phyloP scores from a whole-genome alignment of 345 rosid species.

The Eucalyptus sp. region DNA sequence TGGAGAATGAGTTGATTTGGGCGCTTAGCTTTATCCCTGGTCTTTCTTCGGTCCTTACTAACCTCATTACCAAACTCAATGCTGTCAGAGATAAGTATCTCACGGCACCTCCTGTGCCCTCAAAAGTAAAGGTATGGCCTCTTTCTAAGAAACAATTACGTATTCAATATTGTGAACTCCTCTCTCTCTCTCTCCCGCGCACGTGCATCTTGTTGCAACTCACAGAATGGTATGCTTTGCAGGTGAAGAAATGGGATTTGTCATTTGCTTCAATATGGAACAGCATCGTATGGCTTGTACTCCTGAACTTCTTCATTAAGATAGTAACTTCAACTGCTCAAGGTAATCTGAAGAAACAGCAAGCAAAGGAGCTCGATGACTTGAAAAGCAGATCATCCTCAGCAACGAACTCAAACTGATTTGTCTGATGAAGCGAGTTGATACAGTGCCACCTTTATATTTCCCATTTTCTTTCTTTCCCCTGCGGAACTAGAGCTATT shows the following conservation, averaged over 20 bases:
- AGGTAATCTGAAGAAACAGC: slow-evolving; percentile 58
- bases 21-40: slow-evolving; percentile 72
- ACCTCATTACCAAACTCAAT: slow-evolving; percentile 45
- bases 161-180: neutral
- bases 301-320: slow-evolving; percentile 69
- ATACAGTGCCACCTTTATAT: neutral
- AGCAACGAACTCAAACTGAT: neutral
- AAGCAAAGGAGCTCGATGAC: slow-evolving; percentile 46
- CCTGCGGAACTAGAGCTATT: neutral
- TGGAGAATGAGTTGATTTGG: slow-evolving; percentile 88
- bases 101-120: slow-evolving; percentile 33
- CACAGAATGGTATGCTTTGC: neutral
- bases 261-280: slow-evolving; percentile 83
- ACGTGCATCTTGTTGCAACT: neutral
- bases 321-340: slow-evolving; percentile 81
- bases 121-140: slow-evolving; percentile 44
- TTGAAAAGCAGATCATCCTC: slow-evolving; percentile 5
- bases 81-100: slow-evolving; percentile 56
- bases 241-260: slow-evolving; percentile 76
- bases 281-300: slow-evolving; percentile 95
- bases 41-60: slow-evolving; percentile 47
- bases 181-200: neutral
- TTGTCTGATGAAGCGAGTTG: neutral
- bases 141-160: neutral
- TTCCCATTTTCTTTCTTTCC: neutral